Conservation (phyloP, 805 yeast species). For the Wickerhamomyces pijperi region DNA sequence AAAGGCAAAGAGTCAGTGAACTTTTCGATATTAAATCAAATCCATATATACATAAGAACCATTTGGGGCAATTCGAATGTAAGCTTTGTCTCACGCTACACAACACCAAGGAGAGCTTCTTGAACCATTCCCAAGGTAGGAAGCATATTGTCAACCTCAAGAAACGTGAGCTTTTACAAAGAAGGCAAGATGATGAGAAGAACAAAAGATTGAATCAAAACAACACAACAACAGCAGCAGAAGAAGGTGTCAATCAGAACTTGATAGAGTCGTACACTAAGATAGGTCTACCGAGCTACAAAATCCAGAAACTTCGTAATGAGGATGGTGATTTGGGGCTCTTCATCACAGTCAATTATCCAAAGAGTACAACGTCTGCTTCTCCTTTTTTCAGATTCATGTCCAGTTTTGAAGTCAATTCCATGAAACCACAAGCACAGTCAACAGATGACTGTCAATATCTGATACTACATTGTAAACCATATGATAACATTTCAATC, state of each 20-base stretch:
- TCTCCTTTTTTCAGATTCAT: conserved; percentile 65
- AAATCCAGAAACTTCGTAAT: conserved; percentile 59
- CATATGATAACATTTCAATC: conserved; percentile 73
- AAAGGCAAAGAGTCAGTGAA: conserved; percentile 57
- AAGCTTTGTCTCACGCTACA: conserved; percentile 77
- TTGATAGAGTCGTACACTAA: conserved; percentile 5
- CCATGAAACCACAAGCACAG: background rate
- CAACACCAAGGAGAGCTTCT: conserved; percentile 65
- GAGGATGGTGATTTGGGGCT: conserved; percentile 52
- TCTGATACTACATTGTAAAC: conserved; percentile 76
- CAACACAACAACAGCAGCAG: conserved; percentile 12
- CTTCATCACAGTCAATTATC: conserved; percentile 46
- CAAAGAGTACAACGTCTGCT: conserved; percentile 30
- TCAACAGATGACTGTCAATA: conserved; percentile 39
- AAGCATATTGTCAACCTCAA: conserved; percentile 71
- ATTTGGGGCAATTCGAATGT: conserved; percentile 79
- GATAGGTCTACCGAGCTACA: conserved; percentile 68
- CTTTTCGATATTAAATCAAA: conserved; percentile 48
- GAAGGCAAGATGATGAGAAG: conserved; percentile 1
- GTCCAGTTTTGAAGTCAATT: conserved; percentile 50
- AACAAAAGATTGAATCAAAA: conserved; percentile 18
- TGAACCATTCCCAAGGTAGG: conserved; percentile 75
- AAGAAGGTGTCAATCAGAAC: background rate
- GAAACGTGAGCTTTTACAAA: conserved; percentile 36
- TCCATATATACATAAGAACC: conserved; percentile 79